Conservation (phyloP, 2,329 filamentous ascomycete genomes). For the Mycocentrospora acerina region DNA sequence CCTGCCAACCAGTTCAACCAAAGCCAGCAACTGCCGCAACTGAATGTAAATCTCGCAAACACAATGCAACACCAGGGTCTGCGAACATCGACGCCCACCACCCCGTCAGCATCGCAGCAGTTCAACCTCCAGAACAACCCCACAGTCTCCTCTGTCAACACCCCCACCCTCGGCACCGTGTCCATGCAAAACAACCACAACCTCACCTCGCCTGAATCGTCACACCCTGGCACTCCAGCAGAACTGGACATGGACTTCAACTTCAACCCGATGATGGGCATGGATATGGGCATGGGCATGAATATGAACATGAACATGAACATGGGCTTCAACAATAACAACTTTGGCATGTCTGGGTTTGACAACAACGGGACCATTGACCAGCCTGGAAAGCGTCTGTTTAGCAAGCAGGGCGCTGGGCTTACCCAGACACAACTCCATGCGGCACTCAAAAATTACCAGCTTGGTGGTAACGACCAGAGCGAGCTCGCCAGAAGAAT, state of each 20-base stretch:
- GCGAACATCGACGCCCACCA: conserved; percentile 81
- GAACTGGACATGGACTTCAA: conserved; percentile 73
- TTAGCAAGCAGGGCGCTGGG: conserved; percentile 76
- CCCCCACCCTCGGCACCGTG: conserved; percentile 82
- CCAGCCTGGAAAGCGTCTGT: conserved; percentile 90
- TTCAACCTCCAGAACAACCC: conserved; percentile 89
- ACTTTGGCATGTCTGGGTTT: conserved; percentile 46
- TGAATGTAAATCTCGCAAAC: conserved; percentile 80
- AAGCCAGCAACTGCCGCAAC: conserved; percentile 61
- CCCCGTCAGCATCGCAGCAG: conserved; percentile 66
- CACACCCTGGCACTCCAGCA: conserved; percentile 67
- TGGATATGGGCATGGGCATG: conserved; percentile 37
- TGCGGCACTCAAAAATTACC: conserved; percentile 72
- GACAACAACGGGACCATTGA: conserved; percentile 64
- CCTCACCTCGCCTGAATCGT: conserved; percentile 65
- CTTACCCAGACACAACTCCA: conserved; percentile 69
- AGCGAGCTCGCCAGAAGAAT: conserved; percentile 71
- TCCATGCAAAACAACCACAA: conserved; percentile 63
- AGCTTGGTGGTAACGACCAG: conserved; percentile 64
- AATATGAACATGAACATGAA: conserved; percentile 31
- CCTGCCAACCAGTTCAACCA: conserved; percentile 59
- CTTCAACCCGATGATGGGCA: conserved; percentile 41
- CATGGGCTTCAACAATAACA: conserved; percentile 39
- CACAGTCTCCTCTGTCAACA: conserved; percentile 96
- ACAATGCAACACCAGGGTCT: conserved; percentile 73